Evolutionary conservation across 2,329 filamentous ascomycete genomes (phyloP).

Genomic region (Capronia epimyces): DNA sequence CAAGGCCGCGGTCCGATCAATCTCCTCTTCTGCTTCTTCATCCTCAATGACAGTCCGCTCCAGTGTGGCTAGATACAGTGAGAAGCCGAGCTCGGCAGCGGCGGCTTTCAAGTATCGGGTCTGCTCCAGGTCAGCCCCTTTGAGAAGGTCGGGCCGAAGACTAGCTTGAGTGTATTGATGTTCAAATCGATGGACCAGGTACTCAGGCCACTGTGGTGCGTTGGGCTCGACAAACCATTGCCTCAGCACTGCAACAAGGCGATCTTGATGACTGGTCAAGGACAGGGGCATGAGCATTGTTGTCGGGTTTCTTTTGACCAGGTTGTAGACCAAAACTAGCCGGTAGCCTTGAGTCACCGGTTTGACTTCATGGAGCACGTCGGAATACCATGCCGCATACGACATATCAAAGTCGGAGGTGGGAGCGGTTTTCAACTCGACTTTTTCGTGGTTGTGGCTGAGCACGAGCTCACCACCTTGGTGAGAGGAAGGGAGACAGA

Average conservation of each 20-base stretch:
- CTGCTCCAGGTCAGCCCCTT: conserved; percentile 26
- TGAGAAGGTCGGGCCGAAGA: conserved; percentile 25
- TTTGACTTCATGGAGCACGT: conserved; percentile 50
- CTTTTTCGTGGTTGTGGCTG: conserved; percentile 35
- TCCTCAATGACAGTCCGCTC: conserved; percentile 24
- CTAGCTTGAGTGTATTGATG: conserved; percentile 30
- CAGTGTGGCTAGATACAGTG: conserved; percentile 29
- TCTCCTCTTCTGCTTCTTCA: conserved; percentile 20
- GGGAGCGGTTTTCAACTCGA: conserved; percentile 32
- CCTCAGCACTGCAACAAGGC: conserved; percentile 1
- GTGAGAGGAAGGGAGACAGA: conserved; percentile 47
- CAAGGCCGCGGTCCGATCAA: not conserved
- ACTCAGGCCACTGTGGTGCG: conserved; percentile 10
- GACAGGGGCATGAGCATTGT: not conserved
- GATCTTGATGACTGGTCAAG: not conserved
- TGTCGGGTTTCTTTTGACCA: conserved; percentile 34
- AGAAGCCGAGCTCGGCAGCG: conserved; percentile 22
- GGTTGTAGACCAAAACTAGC: conserved; percentile 51
- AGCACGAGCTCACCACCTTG: conserved; percentile 45
- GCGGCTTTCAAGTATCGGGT: conserved; percentile 21
- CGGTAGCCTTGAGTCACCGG: conserved; percentile 46
- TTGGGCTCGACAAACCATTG: not conserved
- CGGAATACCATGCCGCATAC: conserved; percentile 45
- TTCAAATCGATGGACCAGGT: conserved; percentile 27
- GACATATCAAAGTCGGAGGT: conserved; percentile 31